Conservation (phyloP, 2,329 filamentous ascomycete species). For the Emergomyces orientalis region DNA sequence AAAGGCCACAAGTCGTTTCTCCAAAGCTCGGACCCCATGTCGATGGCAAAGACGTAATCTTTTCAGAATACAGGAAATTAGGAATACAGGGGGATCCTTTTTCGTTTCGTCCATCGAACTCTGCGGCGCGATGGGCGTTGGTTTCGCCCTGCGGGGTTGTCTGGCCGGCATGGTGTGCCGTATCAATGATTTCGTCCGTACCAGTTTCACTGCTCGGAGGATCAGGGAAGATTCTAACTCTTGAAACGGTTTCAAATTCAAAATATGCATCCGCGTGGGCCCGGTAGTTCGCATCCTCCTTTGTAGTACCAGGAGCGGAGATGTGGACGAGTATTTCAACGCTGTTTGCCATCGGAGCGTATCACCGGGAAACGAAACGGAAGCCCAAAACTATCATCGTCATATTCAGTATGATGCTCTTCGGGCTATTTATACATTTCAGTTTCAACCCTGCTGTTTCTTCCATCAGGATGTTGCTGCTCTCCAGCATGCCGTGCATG, state of each 20-base stretch:
- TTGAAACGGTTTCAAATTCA: constrained; percentile 26
- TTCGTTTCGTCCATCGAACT: neutral
- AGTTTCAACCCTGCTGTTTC: neutral
- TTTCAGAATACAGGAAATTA: neutral
- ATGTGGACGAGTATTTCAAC: constrained; percentile 36
- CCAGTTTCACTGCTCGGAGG: neutral
- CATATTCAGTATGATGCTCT: neutral
- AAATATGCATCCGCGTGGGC: constrained; percentile 31
- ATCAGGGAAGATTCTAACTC: constrained; percentile 17
- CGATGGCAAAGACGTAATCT: neutral
- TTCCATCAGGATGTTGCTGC: neutral
- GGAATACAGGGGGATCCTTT: neutral
- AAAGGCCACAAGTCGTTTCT: neutral
- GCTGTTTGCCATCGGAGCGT: constrained; percentile 14
- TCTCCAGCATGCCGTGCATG: neutral
- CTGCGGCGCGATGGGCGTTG: neutral
- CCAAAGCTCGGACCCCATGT: constrained; percentile 6
- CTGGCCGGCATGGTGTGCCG: neutral
- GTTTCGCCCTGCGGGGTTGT: neutral
- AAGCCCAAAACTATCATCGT: neutral
- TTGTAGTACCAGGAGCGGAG: constrained; percentile 29
- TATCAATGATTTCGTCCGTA: neutral
- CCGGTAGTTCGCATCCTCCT: constrained; percentile 32
- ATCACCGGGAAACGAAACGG: neutral
- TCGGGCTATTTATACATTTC: neutral